Conservation (phyloP, 2,329 filamentous ascomycete genomes). For the Magnaporthiopsis rhizophila region DNA sequence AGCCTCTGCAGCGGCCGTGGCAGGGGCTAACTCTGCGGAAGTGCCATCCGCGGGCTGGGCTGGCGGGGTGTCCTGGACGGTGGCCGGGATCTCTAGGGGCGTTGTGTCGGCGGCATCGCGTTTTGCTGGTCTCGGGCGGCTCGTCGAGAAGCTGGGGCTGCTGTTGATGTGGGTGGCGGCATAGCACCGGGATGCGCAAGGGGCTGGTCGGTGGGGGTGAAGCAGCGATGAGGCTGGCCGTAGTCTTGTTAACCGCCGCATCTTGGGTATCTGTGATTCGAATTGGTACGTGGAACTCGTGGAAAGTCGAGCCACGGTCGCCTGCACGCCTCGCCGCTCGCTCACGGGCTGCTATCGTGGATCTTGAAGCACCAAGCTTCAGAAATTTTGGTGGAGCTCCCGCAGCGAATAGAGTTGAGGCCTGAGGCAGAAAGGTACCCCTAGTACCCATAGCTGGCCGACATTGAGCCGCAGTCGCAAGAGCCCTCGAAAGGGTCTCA, state of each 20-base stretch:
- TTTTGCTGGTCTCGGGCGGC: not conserved
- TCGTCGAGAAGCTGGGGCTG: conserved; percentile 5
- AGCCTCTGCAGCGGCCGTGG: not conserved
- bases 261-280: conserved; percentile 16
- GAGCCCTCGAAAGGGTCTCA: not conserved
- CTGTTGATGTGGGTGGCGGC: not conserved
- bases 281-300: not conserved
- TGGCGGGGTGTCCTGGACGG: not conserved
- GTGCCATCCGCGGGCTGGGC: not conserved
- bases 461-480: not conserved
- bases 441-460: too few relatives aligned
- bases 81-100: not conserved
- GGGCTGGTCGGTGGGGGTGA: not conserved
- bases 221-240: conserved; percentile 13
- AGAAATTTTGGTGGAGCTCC: conserved; percentile 7
- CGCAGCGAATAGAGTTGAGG: not conserved
- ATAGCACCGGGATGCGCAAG: conserved; percentile 3
- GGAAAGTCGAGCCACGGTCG: not conserved
- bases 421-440: conserved; percentile 5
- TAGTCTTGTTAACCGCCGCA: conserved; percentile 35
- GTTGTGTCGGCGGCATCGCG: not conserved
- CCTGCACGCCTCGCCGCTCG: not conserved
- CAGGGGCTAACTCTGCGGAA: not conserved
- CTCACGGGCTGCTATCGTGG: not conserved
- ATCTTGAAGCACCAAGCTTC: not conserved